A percentile compares a stretch with the other conserved stretches of the same genome.
These are phyloP conservation scores for Kodamaea arcana DNA, from an alignment of 1,139 yeast genomes.

Conservation along the genomic window DNA sequence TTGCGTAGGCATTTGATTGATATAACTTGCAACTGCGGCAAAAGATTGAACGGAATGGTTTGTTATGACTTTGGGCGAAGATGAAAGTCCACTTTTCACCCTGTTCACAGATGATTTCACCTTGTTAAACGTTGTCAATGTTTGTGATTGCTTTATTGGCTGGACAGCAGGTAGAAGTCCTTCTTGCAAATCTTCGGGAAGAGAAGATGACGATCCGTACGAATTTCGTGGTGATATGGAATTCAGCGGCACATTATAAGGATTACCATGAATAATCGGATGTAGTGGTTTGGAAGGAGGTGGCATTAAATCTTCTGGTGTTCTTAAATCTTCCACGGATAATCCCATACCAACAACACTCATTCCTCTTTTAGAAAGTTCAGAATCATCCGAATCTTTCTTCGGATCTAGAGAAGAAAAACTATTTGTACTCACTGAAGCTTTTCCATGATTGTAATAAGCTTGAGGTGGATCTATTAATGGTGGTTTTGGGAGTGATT, in stretches of 20 bases:
- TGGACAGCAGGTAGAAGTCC: background rate
- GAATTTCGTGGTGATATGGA: background rate
- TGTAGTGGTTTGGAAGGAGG: slow-evolving; percentile 15
- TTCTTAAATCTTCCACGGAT: slow-evolving; percentile 2
- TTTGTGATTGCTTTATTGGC: slow-evolving; percentile 7
- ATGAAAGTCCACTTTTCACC: slow-evolving; percentile 2
- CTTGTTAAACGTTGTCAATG: slow-evolving; percentile 4
- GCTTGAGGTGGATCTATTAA: too few relatives aligned
- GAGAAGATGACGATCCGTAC: slow-evolving; percentile 14
- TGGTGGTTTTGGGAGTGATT: too few relatives aligned
- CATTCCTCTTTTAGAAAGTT: slow-evolving; percentile 5
- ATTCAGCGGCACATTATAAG: background rate
- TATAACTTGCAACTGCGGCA: slow-evolving; percentile 27
- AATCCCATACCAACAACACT: slow-evolving; percentile 5
- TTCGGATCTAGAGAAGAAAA: background rate
- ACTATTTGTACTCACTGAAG: background rate
- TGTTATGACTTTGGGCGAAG: slow-evolving; percentile 3
- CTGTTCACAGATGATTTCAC: slow-evolving; percentile 7
- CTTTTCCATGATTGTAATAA: background rate
- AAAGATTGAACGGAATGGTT: slow-evolving; percentile 29
- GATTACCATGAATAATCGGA: slow-evolving; percentile 1
- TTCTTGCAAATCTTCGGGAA: slow-evolving; percentile 6
- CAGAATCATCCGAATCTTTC: slow-evolving; percentile 2
- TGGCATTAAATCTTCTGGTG: slow-evolving; percentile 22
- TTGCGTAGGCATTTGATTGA: slow-evolving; percentile 34